Percentiles rank a stretch among this genome's conserved stretches.
Conservation (phyloP, 2,329 filamentous ascomycete species). For the Tricladium varicosporioides region DNA sequence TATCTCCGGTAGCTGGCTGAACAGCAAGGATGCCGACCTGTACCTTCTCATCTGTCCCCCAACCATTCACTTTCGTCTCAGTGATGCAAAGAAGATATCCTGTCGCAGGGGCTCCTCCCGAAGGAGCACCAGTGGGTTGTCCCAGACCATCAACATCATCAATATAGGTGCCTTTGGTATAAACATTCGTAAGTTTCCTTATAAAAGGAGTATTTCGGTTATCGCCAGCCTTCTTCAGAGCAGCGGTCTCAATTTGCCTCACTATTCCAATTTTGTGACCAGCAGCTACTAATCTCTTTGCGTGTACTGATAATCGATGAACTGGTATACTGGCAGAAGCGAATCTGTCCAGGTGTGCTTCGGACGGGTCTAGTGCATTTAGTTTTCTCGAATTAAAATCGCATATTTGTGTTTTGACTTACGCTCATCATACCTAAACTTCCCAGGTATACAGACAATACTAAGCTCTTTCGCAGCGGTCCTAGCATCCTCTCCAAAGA, state of each 20-base stretch:
- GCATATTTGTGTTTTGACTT: constrained; percentile 32
- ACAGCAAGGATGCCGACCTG: constrained; percentile 90
- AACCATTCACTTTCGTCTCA: constrained; percentile 75
- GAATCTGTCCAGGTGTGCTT: constrained; percentile 88
- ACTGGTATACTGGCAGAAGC: constrained; percentile 95
- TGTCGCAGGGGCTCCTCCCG: constrained; percentile 59
- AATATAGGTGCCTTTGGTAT: constrained; percentile 97
- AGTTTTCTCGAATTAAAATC: too few relatives aligned
- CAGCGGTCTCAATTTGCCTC: constrained; percentile 90
- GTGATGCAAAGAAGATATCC: constrained; percentile 95
- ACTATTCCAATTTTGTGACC: constrained; percentile 97
- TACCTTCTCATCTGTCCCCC: constrained; percentile 88
- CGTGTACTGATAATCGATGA: constrained; percentile 86
- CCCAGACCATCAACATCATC: constrained; percentile 86
- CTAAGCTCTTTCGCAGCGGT: constrained; percentile 85
- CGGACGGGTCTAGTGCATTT: constrained; percentile 63
- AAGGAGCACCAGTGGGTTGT: constrained; percentile 47
- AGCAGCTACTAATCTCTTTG: constrained; percentile 86
- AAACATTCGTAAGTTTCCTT: constrained; percentile 90
- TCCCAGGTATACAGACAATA: constrained; percentile 96
- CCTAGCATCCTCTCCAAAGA: constrained; percentile 93
- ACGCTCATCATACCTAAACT: constrained; percentile 90
- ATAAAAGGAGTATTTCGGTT: constrained; percentile 92
- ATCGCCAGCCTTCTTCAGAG: constrained; percentile 90
- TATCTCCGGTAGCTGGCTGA: constrained; percentile 91